Evolutionary conservation across 495 filamentous ascomycete genomes (phyloP).

Genomic region (Trichoderma reesei): DNA sequence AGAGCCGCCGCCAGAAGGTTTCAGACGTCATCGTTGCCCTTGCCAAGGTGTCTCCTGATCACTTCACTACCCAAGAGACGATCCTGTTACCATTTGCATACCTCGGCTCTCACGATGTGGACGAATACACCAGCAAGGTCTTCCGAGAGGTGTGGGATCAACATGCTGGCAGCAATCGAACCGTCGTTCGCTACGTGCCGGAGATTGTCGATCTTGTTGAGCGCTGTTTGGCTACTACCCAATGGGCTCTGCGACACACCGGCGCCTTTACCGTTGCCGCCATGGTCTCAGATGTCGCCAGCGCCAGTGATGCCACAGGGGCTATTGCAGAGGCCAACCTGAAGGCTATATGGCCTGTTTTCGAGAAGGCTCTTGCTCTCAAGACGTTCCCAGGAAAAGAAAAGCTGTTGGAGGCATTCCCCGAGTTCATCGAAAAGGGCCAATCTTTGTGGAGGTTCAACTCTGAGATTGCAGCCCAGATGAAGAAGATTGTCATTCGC

Average conservation of each 20-base stretch:
- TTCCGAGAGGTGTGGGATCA: slow-evolving; percentile 82
- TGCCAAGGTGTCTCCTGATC: slow-evolving; percentile 79
- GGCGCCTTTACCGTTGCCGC: slow-evolving; percentile 71
- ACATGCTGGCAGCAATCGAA: slow-evolving; percentile 74
- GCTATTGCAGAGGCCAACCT: slow-evolving; percentile 48
- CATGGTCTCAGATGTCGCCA: slow-evolving; percentile 51
- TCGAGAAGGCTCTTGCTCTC: slow-evolving; percentile 69
- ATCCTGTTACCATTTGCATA: slow-evolving; percentile 79
- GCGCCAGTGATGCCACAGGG: slow-evolving; percentile 26
- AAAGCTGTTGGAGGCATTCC: slow-evolving; percentile 73
- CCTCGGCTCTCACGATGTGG: slow-evolving; percentile 72
- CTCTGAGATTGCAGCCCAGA: slow-evolving; percentile 29
- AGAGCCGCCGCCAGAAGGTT: slow-evolving; percentile 58
- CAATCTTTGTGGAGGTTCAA: slow-evolving; percentile 49
- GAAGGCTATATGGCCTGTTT: slow-evolving; percentile 63
- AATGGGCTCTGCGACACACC: slow-evolving; percentile 85
- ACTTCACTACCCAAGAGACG: slow-evolving; percentile 66
- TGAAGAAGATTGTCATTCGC: slow-evolving; percentile 58
- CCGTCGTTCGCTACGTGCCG: slow-evolving; percentile 68
- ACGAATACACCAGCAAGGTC: slow-evolving; percentile 61
- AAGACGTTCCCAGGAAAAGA: slow-evolving; percentile 96
- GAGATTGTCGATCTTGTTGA: slow-evolving; percentile 67
- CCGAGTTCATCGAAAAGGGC: slow-evolving; percentile 57
- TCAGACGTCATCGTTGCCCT: slow-evolving; percentile 71
- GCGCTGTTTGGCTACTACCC: slow-evolving; percentile 59